Evolutionary conservation across 2,329 filamentous ascomycete species (phyloP), one percentile per base, ranked within the genome.

Genomic region (Cladosporium sp.): DNA sequence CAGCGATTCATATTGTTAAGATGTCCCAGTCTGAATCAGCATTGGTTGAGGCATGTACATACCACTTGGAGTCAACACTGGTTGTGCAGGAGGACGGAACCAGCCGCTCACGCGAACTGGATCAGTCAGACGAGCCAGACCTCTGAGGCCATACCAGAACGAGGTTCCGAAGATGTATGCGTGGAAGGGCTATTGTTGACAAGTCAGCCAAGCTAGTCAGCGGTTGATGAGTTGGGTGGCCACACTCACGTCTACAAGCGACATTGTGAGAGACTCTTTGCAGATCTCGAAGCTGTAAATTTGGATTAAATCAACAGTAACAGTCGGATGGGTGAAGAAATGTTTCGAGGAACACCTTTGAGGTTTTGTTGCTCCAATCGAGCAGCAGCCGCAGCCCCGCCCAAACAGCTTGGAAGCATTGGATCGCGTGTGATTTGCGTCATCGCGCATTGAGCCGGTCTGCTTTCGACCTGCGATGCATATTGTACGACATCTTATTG

Each of bases 141-240:
- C 72, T 45, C 72, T 61, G 11, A 71, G 62, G 58, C 63, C 66
- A 61, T 74, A 73, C 72, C 71, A 74, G 66, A 74, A 70, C 14
- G 66, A 67, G 19, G 69, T 72, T 59, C 64, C 65, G 60, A 63
- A 67, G 49, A 67, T 58, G 47, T 67, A 67, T 51, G 63, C 64
- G 36, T 67, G 65, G 56, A 64, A 67, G 11, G 64, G 59, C 65
- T 67, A 36, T 38, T 3, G 50, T 25, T 30, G 14, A 12, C 14
- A 7, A 19, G 42, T 49, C 17, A 49, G 50, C 47, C 36, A 22
- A 9, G 55, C 28, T 14, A 7, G 5, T 30, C 14, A 5, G 5
- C 17, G 6, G 15, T 9, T 30, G 15, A 3, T 3, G 17, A 20
- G 42, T 20, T 30, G 14, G 43, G 9, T 6, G 4, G 43, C 2